phyloP scores from a whole-genome alignment of 768 basidiomycete genomes.

The Suillus alpinus region DNA sequence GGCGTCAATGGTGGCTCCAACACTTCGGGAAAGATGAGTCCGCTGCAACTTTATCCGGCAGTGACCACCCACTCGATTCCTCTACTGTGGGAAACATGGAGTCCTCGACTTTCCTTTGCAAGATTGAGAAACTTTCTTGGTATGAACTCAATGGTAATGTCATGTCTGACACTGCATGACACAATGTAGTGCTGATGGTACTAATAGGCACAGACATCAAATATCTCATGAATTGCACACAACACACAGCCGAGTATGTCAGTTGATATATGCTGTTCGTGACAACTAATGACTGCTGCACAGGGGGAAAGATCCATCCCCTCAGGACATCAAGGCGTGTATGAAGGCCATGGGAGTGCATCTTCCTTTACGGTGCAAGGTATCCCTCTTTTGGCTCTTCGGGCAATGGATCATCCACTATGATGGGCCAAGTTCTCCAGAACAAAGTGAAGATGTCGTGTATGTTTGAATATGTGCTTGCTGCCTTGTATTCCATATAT shows the following conservation, averaged over 20 bases:
- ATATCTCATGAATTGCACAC: not conserved
- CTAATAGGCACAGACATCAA: not conserved
- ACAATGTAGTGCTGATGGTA: not conserved
- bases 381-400: not conserved
- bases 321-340: not conserved
- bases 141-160: not conserved
- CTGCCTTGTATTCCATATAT: not conserved
- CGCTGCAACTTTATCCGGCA: not conserved
- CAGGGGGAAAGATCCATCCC: not conserved
- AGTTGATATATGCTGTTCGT: not conserved
- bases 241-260: not conserved
- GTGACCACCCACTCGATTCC: not conserved
- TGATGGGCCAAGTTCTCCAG: not conserved
- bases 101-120: not conserved
- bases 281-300: not conserved
- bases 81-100: not conserved
- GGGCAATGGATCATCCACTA: not conserved
- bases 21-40: not conserved
- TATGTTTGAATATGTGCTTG: not conserved
- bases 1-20: not conserved
- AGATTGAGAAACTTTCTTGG: not conserved
- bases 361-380: not conserved
- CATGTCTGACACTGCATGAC: not conserved
- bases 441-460: not conserved
- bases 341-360: not conserved